Evolutionary conservation across 2,329 filamentous ascomycete species (phyloP).

Genomic region (Paramyrothecium sp.): DNA sequence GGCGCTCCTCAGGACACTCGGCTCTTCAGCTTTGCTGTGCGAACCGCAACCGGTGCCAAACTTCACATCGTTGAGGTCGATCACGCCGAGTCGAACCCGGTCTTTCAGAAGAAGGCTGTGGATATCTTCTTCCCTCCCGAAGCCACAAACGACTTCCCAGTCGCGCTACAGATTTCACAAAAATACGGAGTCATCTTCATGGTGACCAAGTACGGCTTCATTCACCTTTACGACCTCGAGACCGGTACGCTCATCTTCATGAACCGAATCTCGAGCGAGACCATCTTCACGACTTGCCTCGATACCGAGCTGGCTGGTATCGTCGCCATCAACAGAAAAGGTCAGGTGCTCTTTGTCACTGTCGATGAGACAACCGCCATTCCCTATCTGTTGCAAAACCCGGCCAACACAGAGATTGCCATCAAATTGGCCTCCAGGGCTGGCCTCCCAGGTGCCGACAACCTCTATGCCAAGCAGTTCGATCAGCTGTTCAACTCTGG

Average conservation of each 20-base stretch:
- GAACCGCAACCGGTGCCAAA: conserved; percentile 86
- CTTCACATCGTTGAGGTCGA: conserved; percentile 98
- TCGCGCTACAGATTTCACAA: conserved; percentile 94
- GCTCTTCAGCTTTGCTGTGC: conserved; percentile 94
- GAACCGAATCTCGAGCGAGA: conserved; percentile 99
- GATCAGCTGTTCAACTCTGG: conserved; percentile 79
- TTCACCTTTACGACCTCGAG: conserved; percentile 97
- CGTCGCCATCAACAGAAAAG: conserved; percentile 94
- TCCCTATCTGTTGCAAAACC: conserved; percentile 93
- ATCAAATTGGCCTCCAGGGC: conserved; percentile 95
- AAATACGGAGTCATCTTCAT: conserved; percentile 97
- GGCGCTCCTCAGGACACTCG: conserved; percentile 89
- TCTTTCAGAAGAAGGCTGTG: conserved; percentile 92
- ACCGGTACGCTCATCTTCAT: conserved; percentile 96
- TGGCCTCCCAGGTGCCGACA: conserved; percentile 89
- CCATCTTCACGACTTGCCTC: conserved; percentile 90
- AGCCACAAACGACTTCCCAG: conserved; percentile 94
- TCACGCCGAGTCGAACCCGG: conserved; percentile 82
- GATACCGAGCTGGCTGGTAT: conserved; percentile 86
- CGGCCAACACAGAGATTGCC: conserved; percentile 87
- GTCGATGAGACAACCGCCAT: conserved; percentile 91
- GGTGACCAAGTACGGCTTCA: conserved; percentile 98
- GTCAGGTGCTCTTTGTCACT: conserved; percentile 90
- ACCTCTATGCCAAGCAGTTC: conserved; percentile 89
- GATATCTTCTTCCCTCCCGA: conserved; percentile 98